Percentiles rank a stretch among this genome's conserved stretches.
Conservation (phyloP, 108 stramenopile species). For the Epipyxis sp. region DNA sequence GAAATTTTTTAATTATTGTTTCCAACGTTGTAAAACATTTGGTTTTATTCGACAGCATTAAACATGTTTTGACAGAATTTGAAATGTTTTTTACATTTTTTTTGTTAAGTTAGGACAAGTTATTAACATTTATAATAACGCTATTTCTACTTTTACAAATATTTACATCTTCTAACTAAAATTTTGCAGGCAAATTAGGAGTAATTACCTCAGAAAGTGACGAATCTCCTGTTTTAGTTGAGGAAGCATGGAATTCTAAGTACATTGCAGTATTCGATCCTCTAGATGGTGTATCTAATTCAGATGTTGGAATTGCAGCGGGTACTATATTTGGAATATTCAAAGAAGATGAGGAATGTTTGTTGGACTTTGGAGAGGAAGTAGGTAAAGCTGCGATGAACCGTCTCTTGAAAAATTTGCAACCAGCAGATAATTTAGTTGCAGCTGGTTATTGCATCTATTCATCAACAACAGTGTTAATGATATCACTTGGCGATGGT, state of each 20-base stretch:
- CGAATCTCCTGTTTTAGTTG: conserved; percentile 60
- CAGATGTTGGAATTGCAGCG: conserved; percentile 86
- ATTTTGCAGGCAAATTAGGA: conserved; percentile 56
- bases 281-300: conserved; percentile 86
- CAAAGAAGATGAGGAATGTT: conserved; percentile 73
- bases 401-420: conserved; percentile 73
- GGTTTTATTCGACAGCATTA: no score
- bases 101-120: no score
- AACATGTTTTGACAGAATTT: no score
- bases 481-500: conserved; percentile 69
- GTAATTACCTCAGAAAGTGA: conserved; percentile 64
- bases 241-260: conserved; percentile 52
- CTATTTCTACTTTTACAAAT: no score
- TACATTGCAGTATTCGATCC: conserved; percentile 83
- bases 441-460: conserved; percentile 79
- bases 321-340: conserved; percentile 92
- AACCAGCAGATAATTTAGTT: conserved; percentile 59
- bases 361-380: conserved; percentile 67
- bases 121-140: no score
- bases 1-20: no score
- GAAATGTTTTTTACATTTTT: no score
- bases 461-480: conserved; percentile 80
- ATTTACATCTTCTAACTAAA: no score
- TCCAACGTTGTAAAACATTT: no score
- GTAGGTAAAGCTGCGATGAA: conserved; percentile 62